A percentile compares a stretch with the other conserved stretches of the same genome.
Evolutionary conservation across 2,329 filamentous ascomycete species (phyloP).

Genomic region (Ceratocystiopsis sp.): DNA sequence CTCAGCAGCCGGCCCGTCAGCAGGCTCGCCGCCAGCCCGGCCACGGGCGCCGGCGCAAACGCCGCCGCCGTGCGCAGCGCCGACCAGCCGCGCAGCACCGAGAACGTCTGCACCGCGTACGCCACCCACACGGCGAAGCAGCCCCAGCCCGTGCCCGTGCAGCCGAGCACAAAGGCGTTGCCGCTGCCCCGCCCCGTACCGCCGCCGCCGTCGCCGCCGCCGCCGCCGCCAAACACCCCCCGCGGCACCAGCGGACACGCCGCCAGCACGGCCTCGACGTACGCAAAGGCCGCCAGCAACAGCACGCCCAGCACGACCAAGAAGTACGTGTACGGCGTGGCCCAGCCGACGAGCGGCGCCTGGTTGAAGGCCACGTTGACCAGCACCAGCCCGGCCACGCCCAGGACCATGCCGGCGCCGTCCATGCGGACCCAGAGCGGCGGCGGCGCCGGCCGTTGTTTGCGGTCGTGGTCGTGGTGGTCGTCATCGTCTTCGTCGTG

Average conservation of each 20-base stretch:
- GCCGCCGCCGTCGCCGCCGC: too few relatives aligned
- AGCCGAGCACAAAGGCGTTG: slow-evolving; percentile 30
- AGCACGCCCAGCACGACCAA: slow-evolving; percentile 33
- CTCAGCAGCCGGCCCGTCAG: slow-evolving; percentile 25
- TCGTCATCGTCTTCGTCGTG: not conserved
- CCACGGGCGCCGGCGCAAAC: slow-evolving; percentile 26
- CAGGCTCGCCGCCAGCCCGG: slow-evolving; percentile 27
- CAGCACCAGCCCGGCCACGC: slow-evolving; percentile 32
- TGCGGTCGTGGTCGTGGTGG: not conserved
- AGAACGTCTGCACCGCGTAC: slow-evolving; percentile 22
- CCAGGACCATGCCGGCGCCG: slow-evolving; percentile 15
- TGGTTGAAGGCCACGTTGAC: slow-evolving; percentile 45
- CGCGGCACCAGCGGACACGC: slow-evolving; percentile 35
- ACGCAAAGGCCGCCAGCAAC: slow-evolving; percentile 31
- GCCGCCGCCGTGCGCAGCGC: slow-evolving; percentile 28
- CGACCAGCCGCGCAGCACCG: slow-evolving; percentile 17
- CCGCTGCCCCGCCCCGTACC: slow-evolving; percentile 15
- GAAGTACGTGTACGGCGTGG: slow-evolving; percentile 30
- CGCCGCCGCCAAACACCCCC: slow-evolving; percentile 17
- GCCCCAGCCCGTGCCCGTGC: slow-evolving; percentile 25
- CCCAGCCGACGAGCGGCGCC: slow-evolving; percentile 35
- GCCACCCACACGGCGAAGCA: slow-evolving; percentile 25
- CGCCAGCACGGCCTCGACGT: slow-evolving; percentile 24
- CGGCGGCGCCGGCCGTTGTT: not conserved
- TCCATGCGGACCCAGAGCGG: slow-evolving; percentile 13